These are phyloP conservation scores for Pythium phragmiticola DNA, from an alignment of 352 stramenopile species.

Conservation along the genomic window DNA sequence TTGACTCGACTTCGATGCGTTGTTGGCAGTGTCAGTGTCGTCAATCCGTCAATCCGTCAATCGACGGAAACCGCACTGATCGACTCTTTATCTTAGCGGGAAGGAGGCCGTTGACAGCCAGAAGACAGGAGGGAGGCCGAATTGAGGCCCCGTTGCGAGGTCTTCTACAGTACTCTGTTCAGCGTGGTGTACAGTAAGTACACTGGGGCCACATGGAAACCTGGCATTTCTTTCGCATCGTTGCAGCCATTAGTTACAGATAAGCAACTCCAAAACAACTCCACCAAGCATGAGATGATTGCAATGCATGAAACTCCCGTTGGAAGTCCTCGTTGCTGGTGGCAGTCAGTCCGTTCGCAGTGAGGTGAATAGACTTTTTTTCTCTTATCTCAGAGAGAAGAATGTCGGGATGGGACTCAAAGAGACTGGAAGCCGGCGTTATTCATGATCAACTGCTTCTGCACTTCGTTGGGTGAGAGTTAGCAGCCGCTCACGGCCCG, in stretches of 20 bases:
- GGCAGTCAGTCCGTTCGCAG: not conserved
- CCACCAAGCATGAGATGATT: not conserved
- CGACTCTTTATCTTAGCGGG: not conserved
- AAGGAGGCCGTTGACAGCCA: not conserved
- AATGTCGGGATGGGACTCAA: not conserved
- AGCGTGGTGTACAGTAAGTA: not conserved
- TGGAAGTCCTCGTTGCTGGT: too few species aligned
- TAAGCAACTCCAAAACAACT: not conserved
- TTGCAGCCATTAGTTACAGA: conserved; percentile 8
- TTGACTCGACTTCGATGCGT: not conserved
- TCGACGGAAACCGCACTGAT: not conserved
- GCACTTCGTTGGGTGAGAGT: conserved; percentile 1
- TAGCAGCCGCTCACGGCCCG: conserved; percentile 12
- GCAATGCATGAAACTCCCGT: not conserved
- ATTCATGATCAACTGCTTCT: conserved; percentile 5
- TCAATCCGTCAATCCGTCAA: not conserved
- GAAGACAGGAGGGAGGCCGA: too few species aligned
- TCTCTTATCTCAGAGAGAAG: conserved; percentile 9
- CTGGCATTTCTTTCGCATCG: conserved; percentile 8
- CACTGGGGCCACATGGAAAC: not conserved
- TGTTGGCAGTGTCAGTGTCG: conserved; percentile 3
- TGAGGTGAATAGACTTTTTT: not conserved
- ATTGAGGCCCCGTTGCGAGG: too few species aligned
- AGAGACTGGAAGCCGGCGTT: not conserved
- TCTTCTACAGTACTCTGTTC: not conserved